Evolutionary conservation across 371 early-diverging fungal species (phyloP), one percentile per base, ranked within the genome.

Genomic region (Cokeromyces recurvatus): DNA sequence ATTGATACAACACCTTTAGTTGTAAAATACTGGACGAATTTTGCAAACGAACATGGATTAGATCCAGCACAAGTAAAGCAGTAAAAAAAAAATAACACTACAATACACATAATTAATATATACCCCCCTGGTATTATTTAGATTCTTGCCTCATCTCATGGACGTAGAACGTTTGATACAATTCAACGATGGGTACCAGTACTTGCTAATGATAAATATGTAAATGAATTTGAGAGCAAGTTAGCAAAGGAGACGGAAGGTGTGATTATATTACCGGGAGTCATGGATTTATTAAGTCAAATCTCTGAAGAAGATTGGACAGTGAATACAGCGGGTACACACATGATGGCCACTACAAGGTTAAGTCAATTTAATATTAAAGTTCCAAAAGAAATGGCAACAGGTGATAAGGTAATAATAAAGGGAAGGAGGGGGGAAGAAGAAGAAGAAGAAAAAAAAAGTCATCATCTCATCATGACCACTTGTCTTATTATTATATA

Each of bases 1-100:
- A 69, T 75, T 43, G 76, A 75, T 49, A 71, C 76, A 1, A 75
- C 76, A 0, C 68, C 71, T 10, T 40, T 59, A 5, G 72, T 75
- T 3, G 48, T 64, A n/a, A 46, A 56, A n/a, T 63, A 62, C 27
- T 75, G 76, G 76, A 56, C 59, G 9, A 32, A 46, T 15, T 52
- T 69, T 50, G 76, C 76, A 3, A 27, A 20, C 1, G 48, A 69
- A 34, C 54, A 75, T 21, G 57, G 56, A n/a, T 34, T 75, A n/a
- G 66, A 75, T 27, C 53, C 67, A 23, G 59, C 58, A 25, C 51
- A 74, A 62, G 74, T 73, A 59, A 11, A 37, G 11, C 22, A 32
- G 5, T 15, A 35, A 34, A 17, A 45, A 35, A 29, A 32, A 24
- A 24, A 25, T 2, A 37, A 38, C 32, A 14, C 22, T 8, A 19